Conservation (phyloP, 192 early-diverging fungal genomes). For the Chytriomyces sp. region DNA sequence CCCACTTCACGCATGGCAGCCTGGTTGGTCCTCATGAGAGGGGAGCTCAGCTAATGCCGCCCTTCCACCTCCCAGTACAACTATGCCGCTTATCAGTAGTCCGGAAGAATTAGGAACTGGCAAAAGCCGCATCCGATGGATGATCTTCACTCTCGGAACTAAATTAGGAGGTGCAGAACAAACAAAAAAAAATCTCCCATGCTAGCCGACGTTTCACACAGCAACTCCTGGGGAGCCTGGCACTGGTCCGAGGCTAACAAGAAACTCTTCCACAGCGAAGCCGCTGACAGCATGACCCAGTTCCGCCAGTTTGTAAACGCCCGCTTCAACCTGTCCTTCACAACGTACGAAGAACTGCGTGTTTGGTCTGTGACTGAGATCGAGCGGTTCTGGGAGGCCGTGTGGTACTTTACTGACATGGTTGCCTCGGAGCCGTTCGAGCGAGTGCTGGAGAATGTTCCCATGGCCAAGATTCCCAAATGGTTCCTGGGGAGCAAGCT, state of each 20-base stretch:
- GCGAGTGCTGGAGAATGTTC: constrained; percentile 71
- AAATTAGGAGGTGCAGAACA: too few species aligned
- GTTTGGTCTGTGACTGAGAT: constrained; percentile 81
- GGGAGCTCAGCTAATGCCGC: too few species aligned
- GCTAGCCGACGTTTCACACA: too few species aligned
- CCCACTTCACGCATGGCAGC: too few species aligned
- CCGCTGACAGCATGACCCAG: constrained; percentile 20
- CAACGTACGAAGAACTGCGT: constrained; percentile 80
- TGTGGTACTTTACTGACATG: constrained; percentile 80
- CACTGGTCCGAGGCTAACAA: background rate
- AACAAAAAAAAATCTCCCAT: too few species aligned
- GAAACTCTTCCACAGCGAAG: background rate
- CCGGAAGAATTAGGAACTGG: too few species aligned
- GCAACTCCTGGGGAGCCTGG: background rate
- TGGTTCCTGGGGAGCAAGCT: constrained; percentile 88
- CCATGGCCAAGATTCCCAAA: constrained; percentile 86
- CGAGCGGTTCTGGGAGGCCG: constrained; percentile 83
- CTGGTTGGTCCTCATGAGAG: too few species aligned
- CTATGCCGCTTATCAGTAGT: too few species aligned
- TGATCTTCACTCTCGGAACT: too few species aligned
- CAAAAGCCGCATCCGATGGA: too few species aligned
- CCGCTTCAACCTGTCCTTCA: constrained; percentile 64
- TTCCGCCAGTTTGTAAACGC: constrained; percentile 77
- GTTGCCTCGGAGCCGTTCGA: constrained; percentile 48
- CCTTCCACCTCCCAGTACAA: too few species aligned